Evolutionary conservation across 1,284 basidiomycete genomes (phyloP), one percentile per base, ranked within the genome.

Genomic region (Coniferiporia weirii): DNA sequence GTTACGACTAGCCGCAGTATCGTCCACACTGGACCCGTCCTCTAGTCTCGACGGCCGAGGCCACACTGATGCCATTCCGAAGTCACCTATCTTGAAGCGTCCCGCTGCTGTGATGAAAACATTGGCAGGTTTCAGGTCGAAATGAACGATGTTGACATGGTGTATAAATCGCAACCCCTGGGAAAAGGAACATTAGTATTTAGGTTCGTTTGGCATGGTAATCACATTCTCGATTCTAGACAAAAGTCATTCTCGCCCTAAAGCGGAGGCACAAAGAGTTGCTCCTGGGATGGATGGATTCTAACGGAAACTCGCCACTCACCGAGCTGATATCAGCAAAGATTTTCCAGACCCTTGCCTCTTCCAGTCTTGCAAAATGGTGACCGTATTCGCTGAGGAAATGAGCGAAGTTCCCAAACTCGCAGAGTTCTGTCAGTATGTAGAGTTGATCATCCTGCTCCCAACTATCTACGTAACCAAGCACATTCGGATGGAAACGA

Each of bases 111-210:
- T 95, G 65, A 99, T 83, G 70, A 99, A 94, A 58, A 99, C 88
- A 70, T 99, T 99, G 59, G 93, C 95, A 12, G 97, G 97, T 76
- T 99, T 99, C 66, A 99, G 79, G 75, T 99, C 97, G 58, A 99
- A 83, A 75, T 99, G 97, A 56, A 99, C 90, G 53, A 98, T 87
- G 55, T 89, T 89, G 57, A 85, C 81, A 60, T 83, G 80, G 73
- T 99, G 97, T 63, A 99, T 92, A 75, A 95, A 95, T 61, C 81
- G 79, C 63, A 99, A 79, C 64, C 96, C 93, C 88, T 93, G 71
- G 61, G 60, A 59, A 52, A 54, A 61, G 43, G 54, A 61, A 55
- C 48, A 56, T 61, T 47, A 54, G 27, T n/a, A 35, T 27, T 32
- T 34, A 17, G 10, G 45, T 6, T 27, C 36, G 17, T 15, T 40